Evolutionary conservation across 768 basidiomycete species (phyloP), one percentile per base, ranked within the genome.

Genomic region (Lactifluus echinatus): DNA sequence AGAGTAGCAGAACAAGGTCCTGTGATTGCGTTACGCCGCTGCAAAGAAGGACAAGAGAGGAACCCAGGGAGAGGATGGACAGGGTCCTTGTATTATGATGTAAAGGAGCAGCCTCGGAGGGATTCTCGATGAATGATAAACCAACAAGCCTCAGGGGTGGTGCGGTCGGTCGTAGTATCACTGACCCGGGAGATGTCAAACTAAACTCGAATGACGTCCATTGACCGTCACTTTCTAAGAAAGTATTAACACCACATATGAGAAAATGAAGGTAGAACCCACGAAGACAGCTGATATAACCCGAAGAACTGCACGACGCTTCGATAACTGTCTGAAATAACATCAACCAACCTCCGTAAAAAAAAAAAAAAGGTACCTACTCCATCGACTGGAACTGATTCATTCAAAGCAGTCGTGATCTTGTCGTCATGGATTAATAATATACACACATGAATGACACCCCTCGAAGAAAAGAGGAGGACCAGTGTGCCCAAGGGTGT

Each of bases 41-140:
- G 39, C 78, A 78, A 10, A 87, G 74, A 42, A 87, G 74, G 45
- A 81, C 79, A 46, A 82, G 74, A 0, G 82, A 83, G 0, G 83
- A 78, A 1, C 76, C 75, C 15, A 85, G 66, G 2, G 84, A 74
- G 4, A 82, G 68, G 6, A 78, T 50, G 3, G 79, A 73, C 31
- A 75, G 55, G 39, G 64, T 19, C 64, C 61, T n/a, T 29, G 59
- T 33, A 44, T 28, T 40, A 19, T 15, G 45, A 12, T 36, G 45
- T 6, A 6, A 12, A 28, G 46, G 7, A 36, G 45, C 4, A 31
- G 31, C 34, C 19, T 45, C 53, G 19, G 43, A 33, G 39, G 47
- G 36, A 17, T 17, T 39, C 50, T 53, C 42, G 23, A 62, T 55
- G 29, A 62, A 62, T 34, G 61, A 55, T 19, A 62, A 31, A 17